These are phyloP conservation scores for Furcasterigmium furcatum DNA, from an alignment of 2,329 filamentous ascomycete species.

Conservation along the genomic window DNA sequence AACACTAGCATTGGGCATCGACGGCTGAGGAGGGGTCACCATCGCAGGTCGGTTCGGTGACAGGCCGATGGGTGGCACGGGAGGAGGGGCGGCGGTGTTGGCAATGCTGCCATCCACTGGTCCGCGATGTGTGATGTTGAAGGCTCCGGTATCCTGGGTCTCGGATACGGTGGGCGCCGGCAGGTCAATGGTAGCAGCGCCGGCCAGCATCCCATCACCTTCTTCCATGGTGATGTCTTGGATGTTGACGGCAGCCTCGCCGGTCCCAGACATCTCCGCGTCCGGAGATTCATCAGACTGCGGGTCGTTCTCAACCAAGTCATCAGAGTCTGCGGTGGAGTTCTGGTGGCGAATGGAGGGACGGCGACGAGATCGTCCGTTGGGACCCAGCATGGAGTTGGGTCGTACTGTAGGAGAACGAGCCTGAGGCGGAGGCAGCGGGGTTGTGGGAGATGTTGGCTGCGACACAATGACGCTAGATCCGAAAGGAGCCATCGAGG, in stretches of 20 bases:
- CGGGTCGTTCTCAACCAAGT: slow-evolving; percentile 79
- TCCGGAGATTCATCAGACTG: slow-evolving; percentile 75
- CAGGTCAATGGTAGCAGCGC: slow-evolving; percentile 65
- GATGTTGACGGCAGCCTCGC: slow-evolving; percentile 78
- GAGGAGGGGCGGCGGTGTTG: slow-evolving; percentile 65
- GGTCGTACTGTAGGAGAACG: slow-evolving; percentile 53
- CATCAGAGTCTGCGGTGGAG: slow-evolving; percentile 87
- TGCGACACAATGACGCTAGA: slow-evolving; percentile 76
- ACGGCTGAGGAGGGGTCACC: slow-evolving; percentile 71
- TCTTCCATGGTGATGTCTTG: slow-evolving; percentile 80
- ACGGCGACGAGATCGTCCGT: slow-evolving; percentile 60
- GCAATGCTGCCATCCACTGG: slow-evolving; percentile 82
- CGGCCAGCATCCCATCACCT: slow-evolving; percentile 73
- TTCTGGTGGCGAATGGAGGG: slow-evolving; percentile 88
- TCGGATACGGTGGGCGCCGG: slow-evolving; percentile 78
- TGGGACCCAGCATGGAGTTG: slow-evolving; percentile 48
- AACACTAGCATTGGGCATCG: slow-evolving; percentile 66
- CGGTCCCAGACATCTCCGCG: slow-evolving; percentile 74
- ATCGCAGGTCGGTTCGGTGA: slow-evolving; percentile 71
- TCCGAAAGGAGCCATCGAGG: slow-evolving; percentile 73
- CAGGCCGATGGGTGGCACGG: slow-evolving; percentile 65
- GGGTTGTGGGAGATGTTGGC: slow-evolving; percentile 86
- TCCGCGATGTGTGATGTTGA: slow-evolving; percentile 88
- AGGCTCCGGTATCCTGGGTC: slow-evolving; percentile 82
- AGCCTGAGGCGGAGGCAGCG: slow-evolving; percentile 65